These are phyloP conservation scores for Kwoniella sp. DNA, from an alignment of 768 basidiomycete species.

Conservation along the genomic window DNA sequence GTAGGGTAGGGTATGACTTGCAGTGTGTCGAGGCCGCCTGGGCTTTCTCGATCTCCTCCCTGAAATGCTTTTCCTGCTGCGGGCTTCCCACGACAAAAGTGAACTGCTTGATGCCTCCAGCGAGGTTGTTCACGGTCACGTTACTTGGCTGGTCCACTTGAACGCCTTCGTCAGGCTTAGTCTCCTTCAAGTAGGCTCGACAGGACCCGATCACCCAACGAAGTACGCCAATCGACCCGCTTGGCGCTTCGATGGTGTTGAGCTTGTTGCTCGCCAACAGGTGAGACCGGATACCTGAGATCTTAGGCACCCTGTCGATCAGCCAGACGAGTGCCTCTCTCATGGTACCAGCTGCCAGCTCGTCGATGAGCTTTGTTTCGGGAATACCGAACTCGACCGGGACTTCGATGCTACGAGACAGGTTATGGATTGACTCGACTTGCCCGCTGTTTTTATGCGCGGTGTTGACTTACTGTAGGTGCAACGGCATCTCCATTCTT, in stretches of 20 bases:
- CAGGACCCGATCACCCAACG: slow-evolving; percentile 35
- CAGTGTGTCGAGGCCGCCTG: slow-evolving; percentile 4
- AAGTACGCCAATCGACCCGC: slow-evolving; percentile 24
- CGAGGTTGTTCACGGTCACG: too few species aligned
- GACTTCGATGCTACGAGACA: slow-evolving; percentile 21
- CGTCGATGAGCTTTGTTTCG: slow-evolving; percentile 14
- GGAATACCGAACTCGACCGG: slow-evolving; percentile 14
- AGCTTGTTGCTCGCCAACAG: slow-evolving; percentile 15
- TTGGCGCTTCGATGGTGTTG: slow-evolving; percentile 1
- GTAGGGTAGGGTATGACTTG: slow-evolving; percentile 21
- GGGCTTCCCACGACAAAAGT: slow-evolving; percentile 32
- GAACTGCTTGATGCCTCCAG: slow-evolving; percentile 24
- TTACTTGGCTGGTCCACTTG: not conserved
- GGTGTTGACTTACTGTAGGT: slow-evolving; percentile 18
- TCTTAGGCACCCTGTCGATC: slow-evolving; percentile 26
- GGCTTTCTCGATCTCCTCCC: slow-evolving; percentile 21
- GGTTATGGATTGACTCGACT: not conserved
- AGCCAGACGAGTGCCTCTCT: slow-evolving; percentile 22
- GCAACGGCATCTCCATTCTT: slow-evolving; percentile 28
- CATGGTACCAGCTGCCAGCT: slow-evolving; percentile 1
- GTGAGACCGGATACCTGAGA: slow-evolving; percentile 19
- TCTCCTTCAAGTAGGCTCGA: slow-evolving; percentile 32
- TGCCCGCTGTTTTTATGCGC: not conserved
- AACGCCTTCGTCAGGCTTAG: slow-evolving; percentile 26
- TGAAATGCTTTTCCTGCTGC: slow-evolving; percentile 29